Conservation (phyloP, 2,329 filamentous ascomycete genomes). For the Sordariomycetes sp. region DNA sequence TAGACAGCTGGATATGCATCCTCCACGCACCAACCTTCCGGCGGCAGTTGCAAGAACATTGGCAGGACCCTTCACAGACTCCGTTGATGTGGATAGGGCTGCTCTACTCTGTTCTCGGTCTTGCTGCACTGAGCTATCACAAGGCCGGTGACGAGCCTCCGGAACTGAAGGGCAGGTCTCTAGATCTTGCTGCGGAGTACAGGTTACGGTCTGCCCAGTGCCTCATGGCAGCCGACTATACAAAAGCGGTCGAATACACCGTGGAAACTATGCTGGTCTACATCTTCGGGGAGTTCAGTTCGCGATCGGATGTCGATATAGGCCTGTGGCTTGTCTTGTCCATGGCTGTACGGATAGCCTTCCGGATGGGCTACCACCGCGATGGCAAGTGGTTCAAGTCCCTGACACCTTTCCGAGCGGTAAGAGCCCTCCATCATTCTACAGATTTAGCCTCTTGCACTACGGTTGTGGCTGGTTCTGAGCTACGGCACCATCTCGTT, state of each 20-base stretch:
- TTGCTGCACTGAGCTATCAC: constrained; percentile 68
- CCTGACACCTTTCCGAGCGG: constrained; percentile 59
- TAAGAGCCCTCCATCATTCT: constrained; percentile 17
- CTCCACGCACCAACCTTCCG: constrained; percentile 80
- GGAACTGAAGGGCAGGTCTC: constrained; percentile 56
- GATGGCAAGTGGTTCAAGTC: constrained; percentile 63
- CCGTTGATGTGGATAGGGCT: constrained; percentile 68
- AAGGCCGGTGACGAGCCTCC: constrained; percentile 68
- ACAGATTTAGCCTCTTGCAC: neutral
- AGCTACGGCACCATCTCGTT: neutral
- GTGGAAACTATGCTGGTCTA: constrained; percentile 70
- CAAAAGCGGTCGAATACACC: constrained; percentile 58
- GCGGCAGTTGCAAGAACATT: constrained; percentile 51
- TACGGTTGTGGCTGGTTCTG: neutral
- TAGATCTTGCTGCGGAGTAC: constrained; percentile 51
- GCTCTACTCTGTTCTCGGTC: constrained; percentile 61
- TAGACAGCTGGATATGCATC: constrained; percentile 57
- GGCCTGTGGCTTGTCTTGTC: constrained; percentile 47
- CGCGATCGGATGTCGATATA: constrained; percentile 60
- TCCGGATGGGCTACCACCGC: constrained; percentile 66
- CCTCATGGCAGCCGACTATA: constrained; percentile 63
- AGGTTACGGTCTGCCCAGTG: constrained; percentile 65
- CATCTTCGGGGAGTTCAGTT: constrained; percentile 61
- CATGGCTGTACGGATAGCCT: constrained; percentile 40
- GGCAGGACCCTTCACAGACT: constrained; percentile 60